Percentiles rank a stretch among this genome's conserved stretches.
These are phyloP conservation scores for Ophiocordyceps polyrhachis-furcata DNA, from an alignment of 2,329 filamentous ascomycete species.

Conservation along the genomic window DNA sequence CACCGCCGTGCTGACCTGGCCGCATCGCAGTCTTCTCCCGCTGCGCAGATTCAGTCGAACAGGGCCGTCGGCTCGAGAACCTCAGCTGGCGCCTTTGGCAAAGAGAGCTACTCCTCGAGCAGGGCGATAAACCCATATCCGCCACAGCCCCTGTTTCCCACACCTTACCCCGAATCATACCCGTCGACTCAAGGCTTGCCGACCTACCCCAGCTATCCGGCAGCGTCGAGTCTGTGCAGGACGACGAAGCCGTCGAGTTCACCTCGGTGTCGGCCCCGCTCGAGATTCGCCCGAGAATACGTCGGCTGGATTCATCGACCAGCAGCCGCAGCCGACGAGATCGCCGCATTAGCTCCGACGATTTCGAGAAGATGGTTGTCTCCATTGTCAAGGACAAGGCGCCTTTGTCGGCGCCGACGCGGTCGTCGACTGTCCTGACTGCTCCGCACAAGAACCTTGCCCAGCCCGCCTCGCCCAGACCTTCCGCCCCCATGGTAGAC, in stretches of 20 bases:
- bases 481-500: conserved; percentile 12
- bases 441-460: conserved; percentile 23
- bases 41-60: conserved; percentile 83
- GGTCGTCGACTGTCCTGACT: conserved; percentile 12
- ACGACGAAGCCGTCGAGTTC: conserved; percentile 47
- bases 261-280: conserved; percentile 32
- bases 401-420: conserved; percentile 26
- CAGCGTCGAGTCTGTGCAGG: conserved; percentile 56
- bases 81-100: conserved; percentile 93
- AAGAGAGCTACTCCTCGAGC: conserved; percentile 61
- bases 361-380: conserved; percentile 84
- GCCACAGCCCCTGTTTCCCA: conserved; percentile 19
- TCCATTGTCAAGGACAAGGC: conserved; percentile 79
- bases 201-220: conserved; percentile 56
- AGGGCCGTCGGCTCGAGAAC: conserved; percentile 85
- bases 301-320: conserved; percentile 51
- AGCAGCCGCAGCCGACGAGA: conserved; percentile 58
- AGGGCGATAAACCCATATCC: conserved; percentile 30
- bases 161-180: conserved; percentile 31
- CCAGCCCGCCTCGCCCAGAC: conserved; percentile 7
- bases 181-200: conserved; percentile 20
- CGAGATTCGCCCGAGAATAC: conserved; percentile 49
- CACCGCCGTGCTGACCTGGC: conserved; percentile 11
- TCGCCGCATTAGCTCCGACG: conserved; percentile 80
- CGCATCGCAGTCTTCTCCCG: conserved; percentile 64